These are phyloP conservation scores for Thielaviopsis musarum DNA, from an alignment of 2,329 filamentous ascomycete genomes.

Conservation along the genomic window DNA sequence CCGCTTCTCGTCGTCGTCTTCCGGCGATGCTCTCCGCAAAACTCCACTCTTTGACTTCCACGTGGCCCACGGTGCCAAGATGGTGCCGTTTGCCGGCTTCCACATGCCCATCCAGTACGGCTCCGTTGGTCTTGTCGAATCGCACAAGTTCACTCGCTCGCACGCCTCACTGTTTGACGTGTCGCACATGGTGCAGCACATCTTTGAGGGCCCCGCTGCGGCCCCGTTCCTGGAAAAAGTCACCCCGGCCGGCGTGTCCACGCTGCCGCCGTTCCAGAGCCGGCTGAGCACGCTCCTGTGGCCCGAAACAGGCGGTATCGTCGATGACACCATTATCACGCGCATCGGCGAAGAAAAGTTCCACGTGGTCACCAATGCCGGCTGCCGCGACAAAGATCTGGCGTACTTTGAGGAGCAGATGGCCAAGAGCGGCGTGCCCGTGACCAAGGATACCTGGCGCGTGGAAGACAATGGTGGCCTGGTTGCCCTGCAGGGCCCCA, in stretches of 20 bases:
- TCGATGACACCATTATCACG: constrained; percentile 87
- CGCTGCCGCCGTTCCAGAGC: constrained; percentile 49
- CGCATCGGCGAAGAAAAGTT: constrained; percentile 57
- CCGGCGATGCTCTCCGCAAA: constrained; percentile 28
- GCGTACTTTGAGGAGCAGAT: constrained; percentile 60
- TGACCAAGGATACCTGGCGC: constrained; percentile 42
- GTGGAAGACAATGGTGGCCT: constrained; percentile 59
- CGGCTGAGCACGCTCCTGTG: constrained; percentile 75
- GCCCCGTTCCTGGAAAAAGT: constrained; percentile 67
- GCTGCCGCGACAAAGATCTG: constrained; percentile 75
- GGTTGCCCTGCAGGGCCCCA: constrained; percentile 77
- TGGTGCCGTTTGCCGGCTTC: constrained; percentile 92
- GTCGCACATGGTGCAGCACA: constrained; percentile 89
- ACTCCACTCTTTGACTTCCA: constrained; percentile 71
- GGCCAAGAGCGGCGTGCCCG: constrained; percentile 36
- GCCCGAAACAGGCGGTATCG: constrained; percentile 68
- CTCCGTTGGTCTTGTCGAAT: constrained; percentile 60
- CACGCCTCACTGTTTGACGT: constrained; percentile 92
- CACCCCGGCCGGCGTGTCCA: constrained; percentile 57
- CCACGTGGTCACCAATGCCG: constrained; percentile 93
- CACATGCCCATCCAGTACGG: constrained; percentile 85
- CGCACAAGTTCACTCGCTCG: constrained; percentile 75
- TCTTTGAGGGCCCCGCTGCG: constrained; percentile 65
- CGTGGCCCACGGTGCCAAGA: constrained; percentile 64
- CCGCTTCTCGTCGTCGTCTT: constrained; percentile 12